Percentiles rank a stretch among this genome's conserved stretches.
These are phyloP conservation scores for Ambrosiella cleistominuta DNA, from an alignment of 2,329 filamentous ascomycete species.

Conservation along the genomic window DNA sequence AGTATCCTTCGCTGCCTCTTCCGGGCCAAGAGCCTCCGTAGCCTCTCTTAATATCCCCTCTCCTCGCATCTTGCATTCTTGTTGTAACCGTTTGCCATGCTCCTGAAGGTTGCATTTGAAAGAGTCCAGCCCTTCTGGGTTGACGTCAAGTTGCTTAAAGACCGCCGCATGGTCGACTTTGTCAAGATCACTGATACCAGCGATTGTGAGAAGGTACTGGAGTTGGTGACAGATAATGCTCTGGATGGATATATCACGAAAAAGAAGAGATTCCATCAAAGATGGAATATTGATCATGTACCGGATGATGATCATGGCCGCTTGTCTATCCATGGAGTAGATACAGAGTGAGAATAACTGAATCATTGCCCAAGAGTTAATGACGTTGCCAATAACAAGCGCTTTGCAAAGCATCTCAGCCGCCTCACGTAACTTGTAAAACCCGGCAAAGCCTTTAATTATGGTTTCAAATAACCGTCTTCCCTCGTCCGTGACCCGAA, in stretches of 20 bases:
- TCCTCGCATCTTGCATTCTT: conserved; percentile 3
- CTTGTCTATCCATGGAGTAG: conserved; percentile 21
- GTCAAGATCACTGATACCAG: conserved; percentile 2
- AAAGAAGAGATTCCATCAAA: conserved; percentile 7
- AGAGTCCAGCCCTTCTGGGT: conserved; percentile 3
- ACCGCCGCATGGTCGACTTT: neutral
- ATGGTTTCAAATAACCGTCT: conserved; percentile 26
- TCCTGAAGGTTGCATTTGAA: conserved; percentile 2
- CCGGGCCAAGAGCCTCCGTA: neutral
- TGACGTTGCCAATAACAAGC: conserved; percentile 20
- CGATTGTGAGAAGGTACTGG: conserved; percentile 12
- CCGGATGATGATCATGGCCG: conserved; percentile 11
- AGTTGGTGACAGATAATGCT: conserved; percentile 13
- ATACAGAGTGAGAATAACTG: conserved; percentile 27
- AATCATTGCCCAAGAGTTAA: conserved; percentile 20
- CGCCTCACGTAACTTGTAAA: conserved; percentile 28
- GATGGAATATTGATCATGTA: conserved; percentile 4
- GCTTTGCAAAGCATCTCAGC: conserved; percentile 25
- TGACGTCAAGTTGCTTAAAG: conserved; percentile 1
- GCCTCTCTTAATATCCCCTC: neutral
- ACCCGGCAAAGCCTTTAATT: conserved; percentile 30
- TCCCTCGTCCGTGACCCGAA: conserved; percentile 3
- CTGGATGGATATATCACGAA: conserved; percentile 2
- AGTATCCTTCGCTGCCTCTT: neutral
- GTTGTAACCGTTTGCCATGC: conserved; percentile 7